A percentile compares a stretch with the other conserved stretches of the same genome.
These are phyloP conservation scores for Lactarius sanguifluus DNA, from an alignment of 768 basidiomycete genomes.

Conservation along the genomic window DNA sequence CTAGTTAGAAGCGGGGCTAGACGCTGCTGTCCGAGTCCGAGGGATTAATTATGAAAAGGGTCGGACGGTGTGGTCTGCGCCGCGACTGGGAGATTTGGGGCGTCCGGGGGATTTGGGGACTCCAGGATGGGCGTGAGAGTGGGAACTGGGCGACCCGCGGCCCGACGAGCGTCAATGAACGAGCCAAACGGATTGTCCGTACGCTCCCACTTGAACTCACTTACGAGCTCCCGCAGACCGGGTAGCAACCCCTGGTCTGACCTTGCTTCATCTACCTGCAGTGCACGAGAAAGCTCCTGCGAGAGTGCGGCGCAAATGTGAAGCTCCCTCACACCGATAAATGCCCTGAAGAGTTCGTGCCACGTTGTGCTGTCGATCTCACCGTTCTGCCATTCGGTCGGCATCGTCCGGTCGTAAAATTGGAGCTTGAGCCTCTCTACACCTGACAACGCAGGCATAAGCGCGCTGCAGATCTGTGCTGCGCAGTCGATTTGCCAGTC, in stretches of 20 bases:
- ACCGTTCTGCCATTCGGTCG: background rate
- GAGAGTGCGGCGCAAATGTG: background rate
- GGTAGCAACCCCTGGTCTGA: background rate
- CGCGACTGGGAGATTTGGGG: no score
- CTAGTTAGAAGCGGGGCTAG: no score
- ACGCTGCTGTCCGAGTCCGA: no score
- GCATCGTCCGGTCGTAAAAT: background rate
- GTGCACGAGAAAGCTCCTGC: background rate
- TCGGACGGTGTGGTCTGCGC: no score
- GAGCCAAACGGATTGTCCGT: background rate
- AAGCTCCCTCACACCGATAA: background rate
- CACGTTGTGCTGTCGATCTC: background rate
- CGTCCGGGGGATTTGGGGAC: no score
- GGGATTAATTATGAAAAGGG: no score
- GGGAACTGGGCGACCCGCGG: background rate
- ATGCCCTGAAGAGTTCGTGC: background rate
- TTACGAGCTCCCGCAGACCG: no score
- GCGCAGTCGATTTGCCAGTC: slow-evolving; percentile 15
- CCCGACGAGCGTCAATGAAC: background rate
- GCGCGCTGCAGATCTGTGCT: slow-evolving; percentile 9
- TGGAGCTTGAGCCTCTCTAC: background rate
- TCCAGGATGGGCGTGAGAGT: no score
- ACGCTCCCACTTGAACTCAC: no score
- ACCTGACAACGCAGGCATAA: background rate
- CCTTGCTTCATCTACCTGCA: background rate